Evolutionary conservation across 2,329 filamentous ascomycete species (phyloP).

Genomic region (Teratosphaeriaceae sp.): DNA sequence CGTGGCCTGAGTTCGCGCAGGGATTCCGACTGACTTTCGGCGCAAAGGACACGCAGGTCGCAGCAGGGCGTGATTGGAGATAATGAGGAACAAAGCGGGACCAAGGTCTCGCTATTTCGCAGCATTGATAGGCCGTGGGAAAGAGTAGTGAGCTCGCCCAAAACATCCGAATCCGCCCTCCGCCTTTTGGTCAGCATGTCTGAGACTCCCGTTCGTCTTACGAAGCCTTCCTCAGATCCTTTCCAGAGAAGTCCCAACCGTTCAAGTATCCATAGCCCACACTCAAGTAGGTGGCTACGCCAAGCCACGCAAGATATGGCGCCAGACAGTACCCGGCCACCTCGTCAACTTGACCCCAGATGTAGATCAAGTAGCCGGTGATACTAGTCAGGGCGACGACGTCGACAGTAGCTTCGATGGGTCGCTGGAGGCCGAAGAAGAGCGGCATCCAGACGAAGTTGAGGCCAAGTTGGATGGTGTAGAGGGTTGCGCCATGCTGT

Average conservation of each 20-base stretch:
- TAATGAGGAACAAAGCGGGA: no score
- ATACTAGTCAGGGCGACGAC: conserved; percentile 65
- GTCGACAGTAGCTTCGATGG: conserved; percentile 67
- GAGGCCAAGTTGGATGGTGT: conserved; percentile 76
- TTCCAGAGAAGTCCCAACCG: conserved; percentile 31
- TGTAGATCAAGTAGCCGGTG: conserved; percentile 65
- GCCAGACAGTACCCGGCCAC: conserved; percentile 66
- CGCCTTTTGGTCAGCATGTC: no score
- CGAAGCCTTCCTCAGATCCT: no score
- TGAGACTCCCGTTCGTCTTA: no score
- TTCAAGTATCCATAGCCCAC: conserved; percentile 39
- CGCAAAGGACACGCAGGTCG: no score
- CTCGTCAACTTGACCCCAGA: conserved; percentile 69
- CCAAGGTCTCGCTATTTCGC: no score
- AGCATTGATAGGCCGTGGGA: no score
- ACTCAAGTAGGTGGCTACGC: conserved; percentile 81
- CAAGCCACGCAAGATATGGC: conserved; percentile 80
- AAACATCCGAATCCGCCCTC: no score
- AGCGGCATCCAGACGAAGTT: conserved; percentile 90
- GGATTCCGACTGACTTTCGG: no score
- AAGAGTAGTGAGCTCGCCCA: no score
- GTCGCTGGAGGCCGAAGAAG: conserved; percentile 74
- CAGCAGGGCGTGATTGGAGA: no score
- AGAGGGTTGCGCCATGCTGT: conserved; percentile 64
- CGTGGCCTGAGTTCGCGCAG: no score